Evolutionary conservation across 2,329 filamentous ascomycete genomes (phyloP).

Genomic region (Cladosporium sp.): DNA sequence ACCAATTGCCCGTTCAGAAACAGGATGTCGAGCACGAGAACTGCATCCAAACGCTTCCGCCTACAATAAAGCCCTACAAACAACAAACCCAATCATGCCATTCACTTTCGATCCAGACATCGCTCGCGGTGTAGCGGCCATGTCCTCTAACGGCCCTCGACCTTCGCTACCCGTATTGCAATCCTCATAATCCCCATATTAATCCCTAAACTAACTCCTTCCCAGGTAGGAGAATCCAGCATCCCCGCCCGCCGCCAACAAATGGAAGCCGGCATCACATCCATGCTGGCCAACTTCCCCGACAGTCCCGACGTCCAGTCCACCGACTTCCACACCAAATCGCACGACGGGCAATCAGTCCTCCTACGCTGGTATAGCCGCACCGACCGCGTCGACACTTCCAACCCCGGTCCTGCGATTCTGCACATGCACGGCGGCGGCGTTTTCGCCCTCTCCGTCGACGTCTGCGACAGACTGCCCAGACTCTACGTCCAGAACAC

Average conservation of each 20-base stretch:
- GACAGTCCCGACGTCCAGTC: constrained; percentile 14
- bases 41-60: no score
- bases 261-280: constrained; percentile 11
- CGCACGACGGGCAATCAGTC: constrained; percentile 21
- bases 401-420: constrained; percentile 23
- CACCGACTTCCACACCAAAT: constrained; percentile 16
- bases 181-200: background rate
- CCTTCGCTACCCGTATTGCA: constrained; percentile 13
- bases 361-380: constrained; percentile 20
- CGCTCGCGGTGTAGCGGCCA: constrained; percentile 9
- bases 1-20: no score
- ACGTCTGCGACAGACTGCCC: constrained; percentile 25
- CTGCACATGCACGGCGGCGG: constrained; percentile 42
- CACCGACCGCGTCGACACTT: constrained; percentile 4
- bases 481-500: constrained; percentile 24
- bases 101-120: constrained; percentile 19
- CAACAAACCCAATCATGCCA: constrained; percentile 16
- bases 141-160: constrained; percentile 7
- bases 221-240: constrained; percentile 15
- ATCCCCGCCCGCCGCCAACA: constrained; percentile 14
- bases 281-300: constrained; percentile 11
- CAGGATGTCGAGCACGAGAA: no score
- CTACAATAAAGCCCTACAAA: no score
- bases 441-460: constrained; percentile 31
- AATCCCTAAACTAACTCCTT: background rate